Evolutionary conservation across 306 rosid genomes (phyloP).

Genomic region (Alnus glutinosa): DNA sequence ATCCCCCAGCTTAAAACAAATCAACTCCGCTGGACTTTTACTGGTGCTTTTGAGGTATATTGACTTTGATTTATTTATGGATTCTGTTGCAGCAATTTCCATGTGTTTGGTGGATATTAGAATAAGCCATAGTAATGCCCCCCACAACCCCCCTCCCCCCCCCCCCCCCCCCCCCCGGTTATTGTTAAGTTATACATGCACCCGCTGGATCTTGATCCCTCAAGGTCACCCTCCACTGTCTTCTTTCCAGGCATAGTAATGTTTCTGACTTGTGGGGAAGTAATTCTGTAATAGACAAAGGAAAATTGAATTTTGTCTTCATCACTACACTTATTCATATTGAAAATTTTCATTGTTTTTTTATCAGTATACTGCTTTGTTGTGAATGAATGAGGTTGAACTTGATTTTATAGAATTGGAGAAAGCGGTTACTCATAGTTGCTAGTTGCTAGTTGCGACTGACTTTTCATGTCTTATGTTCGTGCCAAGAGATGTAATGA

Average conservation of each 20-base stretch:
- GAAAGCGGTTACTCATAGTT: neutral
- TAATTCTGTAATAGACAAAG: neutral
- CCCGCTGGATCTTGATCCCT: neutral
- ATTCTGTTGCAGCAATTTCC: conserved; percentile 6
- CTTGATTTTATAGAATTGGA: neutral
- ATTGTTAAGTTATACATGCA: neutral
- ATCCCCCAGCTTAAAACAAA: conserved; percentile 76
- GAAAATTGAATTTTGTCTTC: neutral
- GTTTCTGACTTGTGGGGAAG: neutral
- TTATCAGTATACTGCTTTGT: neutral
- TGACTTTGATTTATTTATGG: conserved; percentile 9
- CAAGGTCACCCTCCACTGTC: neutral
- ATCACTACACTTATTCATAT: neutral
- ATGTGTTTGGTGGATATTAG: neutral
- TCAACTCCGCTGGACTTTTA: conserved; percentile 88
- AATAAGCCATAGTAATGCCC: neutral
- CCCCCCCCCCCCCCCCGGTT: no score
- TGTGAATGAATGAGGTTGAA: neutral
- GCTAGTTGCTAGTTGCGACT: neutral
- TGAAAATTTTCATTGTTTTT: neutral
- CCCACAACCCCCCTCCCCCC: no score
- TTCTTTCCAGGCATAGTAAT: neutral
- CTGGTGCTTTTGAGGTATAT: conserved; percentile 92
- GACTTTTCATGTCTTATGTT: neutral
- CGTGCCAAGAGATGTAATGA: neutral